phyloP scores from a whole-genome alignment of 1,284 basidiomycete genomes.

The Cystobasidium sp. region DNA sequence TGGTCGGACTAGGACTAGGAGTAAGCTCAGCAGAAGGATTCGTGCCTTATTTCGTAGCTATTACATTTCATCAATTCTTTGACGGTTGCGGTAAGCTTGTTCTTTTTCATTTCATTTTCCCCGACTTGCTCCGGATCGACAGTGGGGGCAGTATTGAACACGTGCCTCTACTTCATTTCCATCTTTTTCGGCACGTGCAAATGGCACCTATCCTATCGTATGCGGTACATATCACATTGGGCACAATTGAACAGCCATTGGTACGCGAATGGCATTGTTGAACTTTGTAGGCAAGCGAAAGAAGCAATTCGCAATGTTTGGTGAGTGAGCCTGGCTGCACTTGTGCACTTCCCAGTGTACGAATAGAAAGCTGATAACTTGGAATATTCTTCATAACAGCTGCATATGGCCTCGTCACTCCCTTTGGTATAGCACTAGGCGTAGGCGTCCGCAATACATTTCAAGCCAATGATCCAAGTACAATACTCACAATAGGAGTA shows the following conservation, averaged over 20 bases:
- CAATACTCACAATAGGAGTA: conserved; percentile 54
- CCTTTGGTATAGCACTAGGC: conserved; percentile 51
- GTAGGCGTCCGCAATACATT: conserved; percentile 54
- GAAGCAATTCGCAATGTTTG: conserved; percentile 43
- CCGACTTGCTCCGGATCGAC: neutral
- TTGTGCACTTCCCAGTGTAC: too few species aligned
- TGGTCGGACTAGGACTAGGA: conserved; percentile 57
- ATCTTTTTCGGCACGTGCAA: neutral
- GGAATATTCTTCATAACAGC: conserved; percentile 45
- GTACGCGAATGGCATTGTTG: conserved; percentile 53
- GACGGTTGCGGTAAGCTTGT: conserved; percentile 14
- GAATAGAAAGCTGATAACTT: conserved; percentile 41
- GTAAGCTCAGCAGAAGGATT: conserved; percentile 46
- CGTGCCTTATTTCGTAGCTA: conserved; percentile 53
- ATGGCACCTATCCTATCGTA: neutral
- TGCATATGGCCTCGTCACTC: conserved; percentile 51
- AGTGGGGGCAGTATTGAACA: too few species aligned
- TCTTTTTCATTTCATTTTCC: neutral
- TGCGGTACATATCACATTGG: neutral
- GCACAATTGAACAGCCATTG: conserved; percentile 45
- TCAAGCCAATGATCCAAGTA: conserved; percentile 53
- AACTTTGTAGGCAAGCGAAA: conserved; percentile 36
- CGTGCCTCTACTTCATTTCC: too few species aligned
- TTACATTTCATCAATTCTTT: conserved; percentile 53
- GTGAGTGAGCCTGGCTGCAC: neutral